These are phyloP conservation scores for Neofusicoccum cordaticola DNA, from an alignment of 2,329 filamentous ascomycete genomes.

Conservation along the genomic window DNA sequence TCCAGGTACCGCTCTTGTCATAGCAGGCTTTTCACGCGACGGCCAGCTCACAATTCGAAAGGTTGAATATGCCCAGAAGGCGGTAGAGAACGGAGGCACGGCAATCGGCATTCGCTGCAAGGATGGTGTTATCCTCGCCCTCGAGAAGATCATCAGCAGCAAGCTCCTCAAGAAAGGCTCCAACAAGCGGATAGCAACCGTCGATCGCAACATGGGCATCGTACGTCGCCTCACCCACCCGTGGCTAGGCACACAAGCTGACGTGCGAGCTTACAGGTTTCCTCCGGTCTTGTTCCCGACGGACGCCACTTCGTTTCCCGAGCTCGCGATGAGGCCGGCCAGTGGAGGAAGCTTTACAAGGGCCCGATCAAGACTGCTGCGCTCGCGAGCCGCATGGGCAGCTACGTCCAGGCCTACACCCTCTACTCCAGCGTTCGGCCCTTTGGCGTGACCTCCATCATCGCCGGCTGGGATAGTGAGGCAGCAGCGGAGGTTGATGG, in stretches of 20 bases:
- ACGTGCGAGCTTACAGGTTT: constrained; percentile 61
- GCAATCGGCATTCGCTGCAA: constrained; percentile 95
- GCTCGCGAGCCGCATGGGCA: constrained; percentile 88
- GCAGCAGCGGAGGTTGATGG: constrained; percentile 82
- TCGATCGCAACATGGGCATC: constrained; percentile 90
- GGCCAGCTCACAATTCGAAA: constrained; percentile 28
- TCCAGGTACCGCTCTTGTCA: constrained; percentile 64
- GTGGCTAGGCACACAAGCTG: not conserved
- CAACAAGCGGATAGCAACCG: constrained; percentile 94
- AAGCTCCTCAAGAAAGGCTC: constrained; percentile 92
- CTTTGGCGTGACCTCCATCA: constrained; percentile 92
- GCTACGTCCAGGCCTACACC: constrained; percentile 95
- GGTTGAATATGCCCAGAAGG: constrained; percentile 96
- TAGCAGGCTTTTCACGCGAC: not conserved
- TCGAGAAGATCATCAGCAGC: constrained; percentile 94
- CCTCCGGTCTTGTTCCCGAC: constrained; percentile 90
- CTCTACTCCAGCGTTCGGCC: constrained; percentile 95
- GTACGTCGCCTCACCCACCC: constrained; percentile 55
- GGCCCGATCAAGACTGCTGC: constrained; percentile 85
- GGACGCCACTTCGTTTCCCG: constrained; percentile 92
- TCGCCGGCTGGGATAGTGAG: constrained; percentile 91
- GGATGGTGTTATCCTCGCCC: constrained; percentile 91
- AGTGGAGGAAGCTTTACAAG: constrained; percentile 93
- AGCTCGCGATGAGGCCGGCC: constrained; percentile 87
- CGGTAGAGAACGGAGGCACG: constrained; percentile 95